Conservation (phyloP, 1,139 yeast species). For the Taphrina confusa region DNA sequence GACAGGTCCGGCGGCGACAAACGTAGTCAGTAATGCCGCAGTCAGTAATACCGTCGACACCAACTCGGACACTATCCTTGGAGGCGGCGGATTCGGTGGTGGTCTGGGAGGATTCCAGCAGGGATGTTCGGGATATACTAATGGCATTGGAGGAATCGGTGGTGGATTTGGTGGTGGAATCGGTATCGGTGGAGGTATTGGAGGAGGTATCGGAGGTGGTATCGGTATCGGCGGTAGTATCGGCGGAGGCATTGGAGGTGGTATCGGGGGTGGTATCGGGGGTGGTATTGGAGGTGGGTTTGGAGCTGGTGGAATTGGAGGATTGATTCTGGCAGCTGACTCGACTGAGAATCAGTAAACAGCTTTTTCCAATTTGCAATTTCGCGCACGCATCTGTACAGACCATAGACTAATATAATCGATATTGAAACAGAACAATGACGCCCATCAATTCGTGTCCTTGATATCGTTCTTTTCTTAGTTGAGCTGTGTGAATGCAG, state of each 20-base stretch:
- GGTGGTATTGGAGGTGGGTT: too few relatives aligned
- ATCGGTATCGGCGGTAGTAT: background rate
- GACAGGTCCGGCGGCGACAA: background rate
- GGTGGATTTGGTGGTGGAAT: conserved; percentile 3
- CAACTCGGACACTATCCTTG: background rate
- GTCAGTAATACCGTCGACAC: conserved; percentile 3
- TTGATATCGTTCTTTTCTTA: too few relatives aligned
- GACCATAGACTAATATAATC: too few relatives aligned
- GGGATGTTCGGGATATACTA: background rate
- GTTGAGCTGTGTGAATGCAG: too few relatives aligned
- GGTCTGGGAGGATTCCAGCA: conserved; percentile 9
- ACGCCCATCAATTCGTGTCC: too few relatives aligned
- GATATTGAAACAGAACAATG: too few relatives aligned
- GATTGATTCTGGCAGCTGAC: too few relatives aligned
- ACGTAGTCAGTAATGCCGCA: background rate
- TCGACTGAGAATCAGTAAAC: too few relatives aligned
- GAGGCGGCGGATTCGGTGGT: conserved; percentile 21
- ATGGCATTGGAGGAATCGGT: background rate
- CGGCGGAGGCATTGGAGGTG: conserved; percentile 14
- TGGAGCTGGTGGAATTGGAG: too few relatives aligned
- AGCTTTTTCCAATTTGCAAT: too few relatives aligned
- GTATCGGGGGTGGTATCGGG: conserved; percentile 26
- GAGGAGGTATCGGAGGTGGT: background rate
- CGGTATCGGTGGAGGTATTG: conserved; percentile 12
- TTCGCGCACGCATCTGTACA: too few relatives aligned